Conservation (phyloP, 139 green algal genomes). For the Astrephomene gubernaculifera region DNA sequence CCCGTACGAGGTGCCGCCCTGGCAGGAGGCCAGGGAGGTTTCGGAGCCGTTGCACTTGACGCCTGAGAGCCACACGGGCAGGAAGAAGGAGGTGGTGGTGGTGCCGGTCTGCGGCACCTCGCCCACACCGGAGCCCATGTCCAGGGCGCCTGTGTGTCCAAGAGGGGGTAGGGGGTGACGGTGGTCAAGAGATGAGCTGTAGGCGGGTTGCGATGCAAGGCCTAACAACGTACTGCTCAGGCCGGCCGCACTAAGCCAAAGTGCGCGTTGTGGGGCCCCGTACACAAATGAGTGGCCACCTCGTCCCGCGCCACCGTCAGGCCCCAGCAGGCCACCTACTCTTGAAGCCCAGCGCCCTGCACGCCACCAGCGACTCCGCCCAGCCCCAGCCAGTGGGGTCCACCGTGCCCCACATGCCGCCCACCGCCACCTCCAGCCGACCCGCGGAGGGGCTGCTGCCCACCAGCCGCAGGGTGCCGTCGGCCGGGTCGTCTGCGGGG, state of each 20-base stretch:
- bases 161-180: too few relatives aligned
- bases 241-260: too few relatives aligned
- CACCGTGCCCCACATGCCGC: constrained; percentile 8
- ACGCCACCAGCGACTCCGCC: constrained; percentile 9
- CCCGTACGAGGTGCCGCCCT: too few relatives aligned
- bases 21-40: background rate
- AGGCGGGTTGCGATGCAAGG: too few relatives aligned
- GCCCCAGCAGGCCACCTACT: too few relatives aligned
- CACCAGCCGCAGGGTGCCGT: background rate
- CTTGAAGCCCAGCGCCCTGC: constrained; percentile 24
- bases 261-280: too few relatives aligned
- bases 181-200: too few relatives aligned
- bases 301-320: too few relatives aligned
- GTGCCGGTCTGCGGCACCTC: too few relatives aligned
- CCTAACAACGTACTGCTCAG: too few relatives aligned
- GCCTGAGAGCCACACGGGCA: background rate
- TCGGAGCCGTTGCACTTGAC: constrained; percentile 10
- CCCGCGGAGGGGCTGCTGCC: background rate
- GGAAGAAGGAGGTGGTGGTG: too few relatives aligned
- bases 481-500: background rate
- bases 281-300: too few relatives aligned
- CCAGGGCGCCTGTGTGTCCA: background rate
- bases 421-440: constrained; percentile 13
- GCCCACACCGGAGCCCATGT: background rate
- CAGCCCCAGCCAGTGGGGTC: constrained; percentile 7